A percentile compares a stretch with the other conserved stretches of the same genome.
Evolutionary conservation across 768 basidiomycete genomes (phyloP).

Genomic region (Gymnopilus junonius): DNA sequence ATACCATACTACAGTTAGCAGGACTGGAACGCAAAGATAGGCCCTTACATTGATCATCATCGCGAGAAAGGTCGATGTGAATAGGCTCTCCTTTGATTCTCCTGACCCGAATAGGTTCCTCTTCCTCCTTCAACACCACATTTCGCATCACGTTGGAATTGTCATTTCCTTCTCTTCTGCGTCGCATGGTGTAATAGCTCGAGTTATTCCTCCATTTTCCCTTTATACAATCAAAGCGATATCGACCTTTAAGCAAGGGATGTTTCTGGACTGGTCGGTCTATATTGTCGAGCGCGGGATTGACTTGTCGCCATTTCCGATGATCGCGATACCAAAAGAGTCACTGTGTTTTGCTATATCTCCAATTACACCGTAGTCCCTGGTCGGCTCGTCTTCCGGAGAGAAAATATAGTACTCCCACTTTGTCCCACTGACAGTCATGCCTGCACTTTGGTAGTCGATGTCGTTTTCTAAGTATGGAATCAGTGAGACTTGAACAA

Average conservation of each 20-base stretch:
- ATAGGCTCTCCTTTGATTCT: background rate
- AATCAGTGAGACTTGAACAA: background rate
- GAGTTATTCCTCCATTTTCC: slow-evolving; percentile 1
- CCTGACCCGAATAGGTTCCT: background rate
- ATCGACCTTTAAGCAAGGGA: slow-evolving; percentile 4
- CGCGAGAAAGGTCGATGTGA: background rate
- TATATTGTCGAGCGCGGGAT: background rate
- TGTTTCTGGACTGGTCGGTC: background rate
- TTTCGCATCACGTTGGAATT: too few relatives aligned
- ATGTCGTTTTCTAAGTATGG: background rate
- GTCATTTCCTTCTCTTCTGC: background rate
- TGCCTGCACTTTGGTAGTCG: background rate
- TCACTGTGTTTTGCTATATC: background rate
- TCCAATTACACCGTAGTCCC: slow-evolving; percentile 1
- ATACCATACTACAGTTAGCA: background rate
- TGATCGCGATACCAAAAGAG: background rate
- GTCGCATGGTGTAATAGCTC: background rate
- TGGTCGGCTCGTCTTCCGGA: background rate
- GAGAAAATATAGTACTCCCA: slow-evolving; percentile 1
- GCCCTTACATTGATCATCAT: background rate
- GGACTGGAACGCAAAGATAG: background rate
- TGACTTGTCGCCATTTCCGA: background rate
- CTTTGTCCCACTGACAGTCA: background rate
- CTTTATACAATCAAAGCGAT: too few relatives aligned
- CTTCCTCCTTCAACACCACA: background rate